Conservation (phyloP, 768 basidiomycete species). For the Leccinum variicolor region DNA sequence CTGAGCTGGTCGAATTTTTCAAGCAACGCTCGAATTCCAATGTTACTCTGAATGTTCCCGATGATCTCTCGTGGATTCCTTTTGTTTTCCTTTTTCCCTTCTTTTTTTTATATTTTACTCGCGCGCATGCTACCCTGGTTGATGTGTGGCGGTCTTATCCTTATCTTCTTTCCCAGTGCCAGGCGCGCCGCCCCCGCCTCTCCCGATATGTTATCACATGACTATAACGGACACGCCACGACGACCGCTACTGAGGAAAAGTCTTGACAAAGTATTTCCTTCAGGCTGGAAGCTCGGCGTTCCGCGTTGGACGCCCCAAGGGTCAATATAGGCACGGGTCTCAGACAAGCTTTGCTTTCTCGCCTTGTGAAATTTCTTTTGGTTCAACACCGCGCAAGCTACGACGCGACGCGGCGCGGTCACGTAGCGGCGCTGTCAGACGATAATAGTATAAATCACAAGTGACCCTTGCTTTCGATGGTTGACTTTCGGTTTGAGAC, state of each 20-base stretch:
- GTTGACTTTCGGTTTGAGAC: background rate
- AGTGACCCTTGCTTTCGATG: background rate
- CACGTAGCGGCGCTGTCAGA: background rate
- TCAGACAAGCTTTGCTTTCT: background rate
- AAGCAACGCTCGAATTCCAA: background rate
- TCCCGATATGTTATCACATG: background rate
- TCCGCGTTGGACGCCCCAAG: background rate
- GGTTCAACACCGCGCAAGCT: background rate
- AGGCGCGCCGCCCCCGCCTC: background rate
- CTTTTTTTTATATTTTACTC: slow-evolving; percentile 7
- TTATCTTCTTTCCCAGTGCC: slow-evolving; percentile 13
- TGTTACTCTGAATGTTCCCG: background rate
- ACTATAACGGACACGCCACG: slow-evolving; percentile 13
- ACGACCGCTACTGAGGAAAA: slow-evolving; percentile 2
- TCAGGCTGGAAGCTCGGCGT: background rate
- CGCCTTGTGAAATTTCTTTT: background rate
- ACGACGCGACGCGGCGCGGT: slow-evolving; percentile 3
- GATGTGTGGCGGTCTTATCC: background rate
- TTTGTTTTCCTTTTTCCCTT: background rate
- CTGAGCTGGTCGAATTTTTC: background rate
- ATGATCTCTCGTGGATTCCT: background rate
- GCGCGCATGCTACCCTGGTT: slow-evolving; percentile 14
- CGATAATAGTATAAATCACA: background rate
- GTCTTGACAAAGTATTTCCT: background rate
- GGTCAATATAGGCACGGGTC: slow-evolving; percentile 2